Conservation (phyloP, 2,329 filamentous ascomycete genomes). For the Exophiala phaeomuriformis region DNA sequence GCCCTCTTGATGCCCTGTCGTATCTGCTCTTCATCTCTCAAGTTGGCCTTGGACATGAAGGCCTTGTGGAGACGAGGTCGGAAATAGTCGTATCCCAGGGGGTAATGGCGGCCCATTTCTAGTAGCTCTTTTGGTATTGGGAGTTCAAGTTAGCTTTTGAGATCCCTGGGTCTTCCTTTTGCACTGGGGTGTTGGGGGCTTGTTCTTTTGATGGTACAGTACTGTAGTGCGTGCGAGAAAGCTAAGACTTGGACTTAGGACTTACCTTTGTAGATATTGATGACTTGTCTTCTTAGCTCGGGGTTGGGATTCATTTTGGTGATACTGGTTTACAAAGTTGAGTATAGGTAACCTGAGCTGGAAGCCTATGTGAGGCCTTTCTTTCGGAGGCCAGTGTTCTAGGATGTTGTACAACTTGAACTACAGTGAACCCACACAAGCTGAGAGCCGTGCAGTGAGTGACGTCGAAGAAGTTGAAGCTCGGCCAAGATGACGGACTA, state of each 20-base stretch:
- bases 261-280: slow-evolving; percentile 79
- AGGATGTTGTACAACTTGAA: background rate
- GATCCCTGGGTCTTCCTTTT: background rate
- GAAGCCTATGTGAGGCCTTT: background rate
- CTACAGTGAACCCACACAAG: too few species aligned
- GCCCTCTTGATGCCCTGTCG: slow-evolving; percentile 66
- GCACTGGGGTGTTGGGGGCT: too few species aligned
- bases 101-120: slow-evolving; percentile 77
- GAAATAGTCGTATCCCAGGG: slow-evolving; percentile 76
- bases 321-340: background rate
- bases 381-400: too few species aligned
- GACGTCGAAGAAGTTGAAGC: background rate
- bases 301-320: slow-evolving; percentile 36
- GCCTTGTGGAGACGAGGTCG: slow-evolving; percentile 73
- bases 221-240: too few species aligned
- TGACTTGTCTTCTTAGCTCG: slow-evolving; percentile 66
- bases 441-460: too few species aligned
- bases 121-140: slow-evolving; percentile 72
- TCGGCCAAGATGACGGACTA: background rate
- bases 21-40: slow-evolving; percentile 70
- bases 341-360: background rate
- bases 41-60: slow-evolving; percentile 65
- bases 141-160: background rate
- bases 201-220: too few species aligned
- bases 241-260: background rate